phyloP scores from a whole-genome alignment of 192 early-diverging fungal species.

The Rhizoclosmatium sp. region DNA sequence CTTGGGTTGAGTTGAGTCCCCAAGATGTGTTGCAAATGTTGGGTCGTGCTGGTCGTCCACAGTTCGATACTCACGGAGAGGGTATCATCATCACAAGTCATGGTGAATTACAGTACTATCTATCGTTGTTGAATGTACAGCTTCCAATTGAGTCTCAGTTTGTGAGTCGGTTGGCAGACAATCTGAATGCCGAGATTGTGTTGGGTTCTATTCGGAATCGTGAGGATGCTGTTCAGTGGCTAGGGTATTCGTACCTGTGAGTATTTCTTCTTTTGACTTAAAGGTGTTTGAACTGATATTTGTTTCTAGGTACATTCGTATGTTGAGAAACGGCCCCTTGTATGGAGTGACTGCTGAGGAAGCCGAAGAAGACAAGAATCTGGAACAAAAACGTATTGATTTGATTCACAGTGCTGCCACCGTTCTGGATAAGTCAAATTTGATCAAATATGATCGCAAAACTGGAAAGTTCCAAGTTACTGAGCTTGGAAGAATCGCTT shows the following conservation, averaged over 20 bases:
- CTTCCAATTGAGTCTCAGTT: conserved; percentile 98
- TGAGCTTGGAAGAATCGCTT: conserved; percentile 94
- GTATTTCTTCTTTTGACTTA: not conserved
- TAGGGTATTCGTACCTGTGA: conserved; percentile 89
- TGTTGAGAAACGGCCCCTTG: conserved; percentile 88
- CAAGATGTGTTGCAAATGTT: conserved; percentile 99
- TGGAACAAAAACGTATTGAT: conserved; percentile 87
- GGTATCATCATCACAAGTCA: conserved; percentile 97
- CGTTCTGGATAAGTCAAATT: conserved; percentile 86
- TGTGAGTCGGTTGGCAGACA: conserved; percentile 83
- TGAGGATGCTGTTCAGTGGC: conserved; percentile 95
- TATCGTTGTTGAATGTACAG: conserved; percentile 94
- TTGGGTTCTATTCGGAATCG: conserved; percentile 90
- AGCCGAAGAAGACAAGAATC: conserved; percentile 75
- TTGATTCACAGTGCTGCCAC: conserved; percentile 88
- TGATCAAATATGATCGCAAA: conserved; percentile 95
- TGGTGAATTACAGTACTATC: conserved; percentile 91
- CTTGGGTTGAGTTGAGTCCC: conserved; percentile 93
- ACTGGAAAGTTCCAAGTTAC: conserved; percentile 89
- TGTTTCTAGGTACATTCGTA: conserved; percentile 78
- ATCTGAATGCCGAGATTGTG: conserved; percentile 96
- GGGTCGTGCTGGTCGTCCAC: conserved; percentile 95
- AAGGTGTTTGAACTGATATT: not conserved
- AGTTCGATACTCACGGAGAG: conserved; percentile 94
- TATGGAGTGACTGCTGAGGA: conserved; percentile 82